Base-by-base conservation (phyloP, 164 flowering plant species). In the Platanus orientalis region DNA sequence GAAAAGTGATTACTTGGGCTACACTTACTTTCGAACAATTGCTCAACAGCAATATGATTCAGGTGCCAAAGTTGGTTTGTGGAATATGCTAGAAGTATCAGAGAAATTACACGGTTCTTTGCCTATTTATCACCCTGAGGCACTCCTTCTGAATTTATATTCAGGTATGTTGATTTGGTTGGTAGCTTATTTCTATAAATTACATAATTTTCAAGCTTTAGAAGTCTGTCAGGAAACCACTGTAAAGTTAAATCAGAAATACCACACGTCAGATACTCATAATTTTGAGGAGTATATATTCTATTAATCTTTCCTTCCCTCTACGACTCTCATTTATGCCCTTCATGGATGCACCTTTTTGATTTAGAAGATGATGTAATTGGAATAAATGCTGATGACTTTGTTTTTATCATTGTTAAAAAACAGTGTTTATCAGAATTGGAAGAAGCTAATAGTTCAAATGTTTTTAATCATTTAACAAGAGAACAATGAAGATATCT, bases 81-180 rank as follows among this genome's bases (percentile, higher is more conserved):
- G 75, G 76, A 83, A 78, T 74, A 78, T 89, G 62, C 62, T 78
- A 14, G 88, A 85, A 69, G 66, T 81, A 27, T 81, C 74, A 14
- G 90, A 84, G 62, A 75, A 65, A 55, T 64, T 86, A 19, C 49
- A 75, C 57, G 88, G 85, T 64, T 69, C 85, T 66, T 70, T 90
- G 60, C 86, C 94, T 70, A 61, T 76, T 49, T 83, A 85, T 81
- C 96, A 90, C 62, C 96, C 99, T 14, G 80, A 84, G 64, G 80
- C 86, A 34, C 87, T 95, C 57, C 72, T 88, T 44, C 52, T 67
- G 66, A 87, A 82, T 76, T 63, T 95, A 45, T 73, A 51, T 76
- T 76, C 94, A 82, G 99, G 99, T 95, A 83, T 59, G 30, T 7
- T 58, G 14, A 58, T 59, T 34, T 52, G 36, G 30, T n/a, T 54